A percentile compares a stretch with the other conserved stretches of the same genome.
These are phyloP conservation scores for Paecilomyces formosus DNA, from an alignment of 2,329 filamentous ascomycete species.

Conservation along the genomic window DNA sequence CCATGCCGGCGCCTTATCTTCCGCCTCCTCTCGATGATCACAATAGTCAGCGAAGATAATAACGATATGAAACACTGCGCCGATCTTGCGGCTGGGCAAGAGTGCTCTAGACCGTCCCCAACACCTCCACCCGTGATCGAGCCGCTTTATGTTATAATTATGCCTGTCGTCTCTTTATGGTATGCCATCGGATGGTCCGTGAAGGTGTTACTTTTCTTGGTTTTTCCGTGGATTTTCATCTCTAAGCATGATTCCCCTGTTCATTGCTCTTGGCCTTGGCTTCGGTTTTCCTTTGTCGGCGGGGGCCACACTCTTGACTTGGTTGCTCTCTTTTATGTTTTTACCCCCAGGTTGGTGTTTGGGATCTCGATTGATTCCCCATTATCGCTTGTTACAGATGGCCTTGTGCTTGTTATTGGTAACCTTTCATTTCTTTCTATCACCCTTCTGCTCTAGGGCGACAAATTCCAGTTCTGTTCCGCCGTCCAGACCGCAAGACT, in stretches of 20 bases:
- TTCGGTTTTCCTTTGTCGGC: neutral
- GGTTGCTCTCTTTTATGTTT: neutral
- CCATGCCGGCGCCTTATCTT: constrained; percentile 1
- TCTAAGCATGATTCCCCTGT: neutral
- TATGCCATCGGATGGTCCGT: neutral
- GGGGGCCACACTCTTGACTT: neutral
- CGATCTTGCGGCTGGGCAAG: neutral
- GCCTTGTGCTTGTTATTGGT: neutral
- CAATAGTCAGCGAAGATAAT: neutral
- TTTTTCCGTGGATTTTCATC: neutral
- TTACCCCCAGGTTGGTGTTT: neutral
- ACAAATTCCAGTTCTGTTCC: neutral
- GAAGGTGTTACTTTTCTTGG: neutral
- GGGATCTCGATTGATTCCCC: neutral
- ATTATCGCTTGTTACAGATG: neutral
- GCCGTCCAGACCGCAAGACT: neutral
- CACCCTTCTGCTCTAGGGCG: neutral
- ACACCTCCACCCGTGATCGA: neutral
- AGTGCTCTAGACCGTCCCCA: neutral
- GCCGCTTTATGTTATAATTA: neutral
- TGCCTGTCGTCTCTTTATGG: neutral
- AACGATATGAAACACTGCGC: neutral
- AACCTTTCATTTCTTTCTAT: neutral
- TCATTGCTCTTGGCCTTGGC: neutral
- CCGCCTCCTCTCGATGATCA: constrained; percentile 2